Percentiles rank a stretch among this genome's conserved stretches.
Evolutionary conservation across 2,329 filamentous ascomycete species (phyloP).

Genomic region (Leptodontidium sp.): DNA sequence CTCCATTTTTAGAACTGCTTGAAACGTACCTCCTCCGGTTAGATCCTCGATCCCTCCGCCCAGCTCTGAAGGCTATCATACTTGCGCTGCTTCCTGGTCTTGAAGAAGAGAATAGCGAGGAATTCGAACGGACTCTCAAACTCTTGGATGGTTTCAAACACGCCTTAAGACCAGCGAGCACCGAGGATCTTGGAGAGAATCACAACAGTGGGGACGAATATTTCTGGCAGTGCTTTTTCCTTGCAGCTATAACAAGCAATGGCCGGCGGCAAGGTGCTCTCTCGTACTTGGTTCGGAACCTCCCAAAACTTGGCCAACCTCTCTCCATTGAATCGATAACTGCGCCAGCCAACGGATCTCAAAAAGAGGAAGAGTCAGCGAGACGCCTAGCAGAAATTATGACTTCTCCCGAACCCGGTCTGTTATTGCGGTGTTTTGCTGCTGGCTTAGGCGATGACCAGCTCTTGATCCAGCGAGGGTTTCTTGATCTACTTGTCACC

Average conservation of each 20-base stretch:
- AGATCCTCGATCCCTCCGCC: slow-evolving; percentile 75
- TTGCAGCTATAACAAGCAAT: slow-evolving; percentile 89
- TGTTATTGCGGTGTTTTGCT: slow-evolving; percentile 90
- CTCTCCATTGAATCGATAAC: slow-evolving; percentile 44
- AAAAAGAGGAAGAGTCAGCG: slow-evolving; percentile 50
- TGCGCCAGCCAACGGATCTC: slow-evolving; percentile 42
- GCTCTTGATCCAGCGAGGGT: slow-evolving; percentile 90
- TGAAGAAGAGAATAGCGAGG: slow-evolving; percentile 96
- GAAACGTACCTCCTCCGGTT: slow-evolving; percentile 81
- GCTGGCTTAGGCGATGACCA: slow-evolving; percentile 89
- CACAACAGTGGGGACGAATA: slow-evolving; percentile 78
- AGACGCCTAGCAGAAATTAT: slow-evolving; percentile 70
- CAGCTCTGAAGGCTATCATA: slow-evolving; percentile 89
- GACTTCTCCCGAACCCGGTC: slow-evolving; percentile 87
- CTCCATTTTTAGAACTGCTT: slow-evolving; percentile 83
- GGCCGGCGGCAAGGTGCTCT: slow-evolving; percentile 86
- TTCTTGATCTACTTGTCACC: slow-evolving; percentile 89
- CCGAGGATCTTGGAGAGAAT: slow-evolving; percentile 58
- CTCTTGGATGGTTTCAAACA: slow-evolving; percentile 81
- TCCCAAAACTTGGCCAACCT: slow-evolving; percentile 73
- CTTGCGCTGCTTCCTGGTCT: slow-evolving; percentile 89
- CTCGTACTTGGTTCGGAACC: slow-evolving; percentile 80
- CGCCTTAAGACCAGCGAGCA: slow-evolving; percentile 64
- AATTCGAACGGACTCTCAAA: slow-evolving; percentile 87
- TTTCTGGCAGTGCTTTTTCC: slow-evolving; percentile 98